Evolutionary conservation across 768 basidiomycete genomes (phyloP).

Genomic region (Tephrocybe sp.): DNA sequence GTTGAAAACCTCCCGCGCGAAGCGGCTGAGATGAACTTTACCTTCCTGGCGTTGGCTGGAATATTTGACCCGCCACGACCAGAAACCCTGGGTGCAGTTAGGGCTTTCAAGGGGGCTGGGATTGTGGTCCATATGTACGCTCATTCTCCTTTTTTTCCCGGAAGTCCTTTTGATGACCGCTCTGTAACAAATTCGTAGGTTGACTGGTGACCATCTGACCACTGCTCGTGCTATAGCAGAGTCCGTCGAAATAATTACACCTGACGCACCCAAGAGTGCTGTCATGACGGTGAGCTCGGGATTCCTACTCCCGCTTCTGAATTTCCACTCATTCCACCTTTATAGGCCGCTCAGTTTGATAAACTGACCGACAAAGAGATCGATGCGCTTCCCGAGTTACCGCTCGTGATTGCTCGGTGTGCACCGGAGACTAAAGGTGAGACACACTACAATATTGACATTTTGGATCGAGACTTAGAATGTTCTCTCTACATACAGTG

Average conservation of each 20-base stretch:
- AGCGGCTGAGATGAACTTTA: slow-evolving; percentile 45
- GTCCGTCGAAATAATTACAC: slow-evolving; percentile 45
- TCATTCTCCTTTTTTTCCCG: background rate
- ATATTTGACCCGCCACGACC: slow-evolving; percentile 59
- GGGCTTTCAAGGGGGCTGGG: slow-evolving; percentile 50
- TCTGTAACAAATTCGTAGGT: slow-evolving; percentile 26
- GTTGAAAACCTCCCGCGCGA: slow-evolving; percentile 34
- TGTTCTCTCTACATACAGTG: slow-evolving; percentile 21
- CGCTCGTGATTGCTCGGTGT: slow-evolving; percentile 60
- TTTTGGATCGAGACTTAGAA: too few species aligned
- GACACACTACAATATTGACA: background rate
- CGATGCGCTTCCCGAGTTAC: slow-evolving; percentile 46
- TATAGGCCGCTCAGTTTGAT: slow-evolving; percentile 47
- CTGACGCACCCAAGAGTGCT: slow-evolving; percentile 36
- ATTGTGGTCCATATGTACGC: slow-evolving; percentile 46
- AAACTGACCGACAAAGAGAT: slow-evolving; percentile 52
- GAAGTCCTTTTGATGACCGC: slow-evolving; percentile 19
- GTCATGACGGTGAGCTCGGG: slow-evolving; percentile 32
- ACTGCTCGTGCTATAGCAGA: slow-evolving; percentile 55
- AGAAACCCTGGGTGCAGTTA: slow-evolving; percentile 50
- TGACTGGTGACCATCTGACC: slow-evolving; percentile 54
- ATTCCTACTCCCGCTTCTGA: background rate
- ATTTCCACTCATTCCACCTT: background rate
- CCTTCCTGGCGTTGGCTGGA: slow-evolving; percentile 54
- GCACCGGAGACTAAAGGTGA: slow-evolving; percentile 50